These are phyloP conservation scores for Syncephalis fuscata DNA, from an alignment of 371 early-diverging fungal species.

Conservation along the genomic window DNA sequence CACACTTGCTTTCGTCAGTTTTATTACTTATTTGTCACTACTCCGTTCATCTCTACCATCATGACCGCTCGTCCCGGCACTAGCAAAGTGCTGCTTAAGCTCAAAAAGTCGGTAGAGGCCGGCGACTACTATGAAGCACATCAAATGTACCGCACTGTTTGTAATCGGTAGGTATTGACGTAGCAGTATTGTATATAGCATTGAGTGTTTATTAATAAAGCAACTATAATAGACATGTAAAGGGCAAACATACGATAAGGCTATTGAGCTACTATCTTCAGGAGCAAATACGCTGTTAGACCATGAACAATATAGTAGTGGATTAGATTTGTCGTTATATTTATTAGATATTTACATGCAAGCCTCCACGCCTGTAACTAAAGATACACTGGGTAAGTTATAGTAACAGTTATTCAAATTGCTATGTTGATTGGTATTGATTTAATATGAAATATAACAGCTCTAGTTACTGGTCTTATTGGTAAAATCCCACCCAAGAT, in stretches of 20 bases:
- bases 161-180: constrained; percentile 41
- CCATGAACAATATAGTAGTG: constrained; percentile 68
- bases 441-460: no score
- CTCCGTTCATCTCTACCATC: no score
- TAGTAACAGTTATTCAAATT: no score
- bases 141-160: constrained; percentile 83
- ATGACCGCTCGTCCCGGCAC: constrained; percentile 23
- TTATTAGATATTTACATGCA: constrained; percentile 63
- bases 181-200: background rate
- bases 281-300: constrained; percentile 59
- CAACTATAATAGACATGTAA: constrained; percentile 41
- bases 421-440: no score
- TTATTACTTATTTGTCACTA: no score
- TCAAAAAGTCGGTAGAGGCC: constrained; percentile 43
- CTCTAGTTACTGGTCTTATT: no score
- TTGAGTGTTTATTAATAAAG: background rate
- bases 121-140: constrained; percentile 87
- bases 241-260: constrained; percentile 64
- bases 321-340: constrained; percentile 62
- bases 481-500: no score
- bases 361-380: no score
- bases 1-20: no score
- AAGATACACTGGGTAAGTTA: no score
- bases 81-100: constrained; percentile 46
- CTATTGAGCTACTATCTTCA: constrained; percentile 58